Percentiles rank a stretch among this genome's conserved stretches.
These are phyloP conservation scores for Hebeloma cylindrosporum DNA, from an alignment of 768 basidiomycete species.

Conservation along the genomic window DNA sequence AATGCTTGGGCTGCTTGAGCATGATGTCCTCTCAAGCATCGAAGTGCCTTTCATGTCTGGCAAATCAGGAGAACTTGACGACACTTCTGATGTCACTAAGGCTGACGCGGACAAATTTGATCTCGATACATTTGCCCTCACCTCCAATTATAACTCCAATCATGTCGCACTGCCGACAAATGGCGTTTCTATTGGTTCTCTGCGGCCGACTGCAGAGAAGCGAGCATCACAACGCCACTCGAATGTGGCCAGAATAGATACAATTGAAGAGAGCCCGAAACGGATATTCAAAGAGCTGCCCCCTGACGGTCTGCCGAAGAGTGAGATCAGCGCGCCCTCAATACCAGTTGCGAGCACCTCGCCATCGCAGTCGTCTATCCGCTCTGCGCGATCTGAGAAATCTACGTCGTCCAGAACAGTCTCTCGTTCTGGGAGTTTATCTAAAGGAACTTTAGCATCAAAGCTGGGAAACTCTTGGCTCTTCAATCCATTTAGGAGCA, in stretches of 20 bases:
- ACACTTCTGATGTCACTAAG: conserved; percentile 41
- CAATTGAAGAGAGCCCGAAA: conserved; percentile 73
- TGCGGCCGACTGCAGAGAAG: conserved; percentile 42
- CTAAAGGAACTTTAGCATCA: conserved; percentile 47
- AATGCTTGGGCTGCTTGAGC: conserved; percentile 89
- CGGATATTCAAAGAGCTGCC: conserved; percentile 52
- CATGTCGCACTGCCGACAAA: conserved; percentile 20
- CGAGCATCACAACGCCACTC: conserved; percentile 53
- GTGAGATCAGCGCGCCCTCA: conserved; percentile 19
- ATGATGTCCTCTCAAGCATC: conserved; percentile 87
- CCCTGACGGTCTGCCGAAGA: conserved; percentile 35
- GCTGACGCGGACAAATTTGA: conserved; percentile 75
- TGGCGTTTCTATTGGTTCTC: conserved; percentile 41
- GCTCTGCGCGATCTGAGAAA: conserved; percentile 49
- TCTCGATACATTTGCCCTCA: conserved; percentile 61
- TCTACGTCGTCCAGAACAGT: conserved; percentile 46
- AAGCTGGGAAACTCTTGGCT: conserved; percentile 78
- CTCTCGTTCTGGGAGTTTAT: conserved; percentile 15
- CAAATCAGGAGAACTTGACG: conserved; percentile 33
- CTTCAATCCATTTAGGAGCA: conserved; percentile 71
- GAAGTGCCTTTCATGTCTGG: conserved; percentile 78
- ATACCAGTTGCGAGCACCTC: conserved; percentile 49
- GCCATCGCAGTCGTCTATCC: conserved; percentile 67
- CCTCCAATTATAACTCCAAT: conserved; percentile 35
- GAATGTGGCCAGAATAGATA: conserved; percentile 47